phyloP scores from a whole-genome alignment of 176 grass and related monocot species.

The Bromus sterilis region DNA sequence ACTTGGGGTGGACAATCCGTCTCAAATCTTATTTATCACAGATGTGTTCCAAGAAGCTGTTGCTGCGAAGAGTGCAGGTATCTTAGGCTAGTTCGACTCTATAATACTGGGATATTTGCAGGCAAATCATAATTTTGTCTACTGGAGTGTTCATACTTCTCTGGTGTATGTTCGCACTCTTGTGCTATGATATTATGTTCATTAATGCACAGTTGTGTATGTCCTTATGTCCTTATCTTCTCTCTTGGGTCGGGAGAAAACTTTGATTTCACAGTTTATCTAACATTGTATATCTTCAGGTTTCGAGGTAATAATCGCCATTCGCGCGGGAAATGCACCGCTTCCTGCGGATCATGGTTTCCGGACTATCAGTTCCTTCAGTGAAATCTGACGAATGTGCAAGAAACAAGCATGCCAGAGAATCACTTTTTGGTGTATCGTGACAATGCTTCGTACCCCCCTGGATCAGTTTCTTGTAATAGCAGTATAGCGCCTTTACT shows the following conservation, averaged over 20 bases:
- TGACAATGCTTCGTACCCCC: neutral
- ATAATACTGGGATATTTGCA: neutral
- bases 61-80: slow-evolving; percentile 85
- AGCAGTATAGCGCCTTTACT: neutral
- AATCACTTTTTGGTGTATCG: neutral
- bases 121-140: neutral
- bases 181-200: neutral
- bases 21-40: slow-evolving; percentile 79
- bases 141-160: neutral
- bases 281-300: slow-evolving; percentile 28
- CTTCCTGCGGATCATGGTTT: slow-evolving; percentile 60
- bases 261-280: neutral
- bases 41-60: slow-evolving; percentile 88
- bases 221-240: neutral
- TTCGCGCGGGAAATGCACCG: slow-evolving; percentile 53
- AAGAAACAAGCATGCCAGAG: neutral
- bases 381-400: slow-evolving; percentile 28
- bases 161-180: neutral
- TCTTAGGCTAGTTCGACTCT: neutral
- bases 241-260: neutral
- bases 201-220: neutral
- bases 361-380: slow-evolving; percentile 44
- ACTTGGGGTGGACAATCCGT: slow-evolving; percentile 75
- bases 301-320: slow-evolving; percentile 46
- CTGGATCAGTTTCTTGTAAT: neutral